phyloP scores from a whole-genome alignment of 345 rosid genomes.

The Rhizophora apiculata region DNA sequence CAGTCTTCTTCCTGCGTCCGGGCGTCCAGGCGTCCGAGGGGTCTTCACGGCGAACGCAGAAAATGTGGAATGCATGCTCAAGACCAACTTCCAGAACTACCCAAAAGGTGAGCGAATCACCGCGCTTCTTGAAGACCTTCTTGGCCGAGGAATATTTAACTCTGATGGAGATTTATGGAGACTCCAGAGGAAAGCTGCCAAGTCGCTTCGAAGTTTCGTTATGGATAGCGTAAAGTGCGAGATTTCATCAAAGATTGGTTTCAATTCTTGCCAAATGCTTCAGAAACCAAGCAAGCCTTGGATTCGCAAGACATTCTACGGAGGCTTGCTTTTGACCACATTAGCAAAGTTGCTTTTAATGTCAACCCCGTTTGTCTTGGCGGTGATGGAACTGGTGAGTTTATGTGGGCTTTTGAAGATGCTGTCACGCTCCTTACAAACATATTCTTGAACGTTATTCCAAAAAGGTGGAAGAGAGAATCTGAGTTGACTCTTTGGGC shows the following conservation, averaged over 20 bases:
- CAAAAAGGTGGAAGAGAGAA: background rate
- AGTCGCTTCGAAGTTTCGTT: conserved; percentile 34
- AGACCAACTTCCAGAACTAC: conserved; percentile 40
- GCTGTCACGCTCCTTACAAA: conserved; percentile 21
- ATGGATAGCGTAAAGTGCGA: conserved; percentile 33
- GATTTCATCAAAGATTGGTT: conserved; percentile 25
- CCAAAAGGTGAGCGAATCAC: conserved; percentile 37
- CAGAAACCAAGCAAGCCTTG: conserved; percentile 11
- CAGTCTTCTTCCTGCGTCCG: conserved; percentile 21
- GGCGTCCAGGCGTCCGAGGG: conserved; percentile 33
- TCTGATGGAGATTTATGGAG: conserved; percentile 42
- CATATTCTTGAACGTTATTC: conserved; percentile 20
- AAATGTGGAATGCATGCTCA: conserved; percentile 37
- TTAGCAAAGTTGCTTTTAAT: conserved; percentile 29
- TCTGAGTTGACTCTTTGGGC: conserved; percentile 22
- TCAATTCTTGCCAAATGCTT: conserved; percentile 27
- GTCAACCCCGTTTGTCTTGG: conserved; percentile 18
- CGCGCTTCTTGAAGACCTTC: conserved; percentile 32
- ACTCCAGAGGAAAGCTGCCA: conserved; percentile 40
- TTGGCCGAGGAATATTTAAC: conserved; percentile 48
- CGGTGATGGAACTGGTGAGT: conserved; percentile 9
- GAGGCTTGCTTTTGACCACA: conserved; percentile 28
- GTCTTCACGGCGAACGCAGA: conserved; percentile 38
- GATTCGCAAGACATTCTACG: conserved; percentile 21
- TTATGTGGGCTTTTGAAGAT: conserved; percentile 27